Evolutionary conservation across 148 eudicot genomes (phyloP), one percentile per base, ranked within the genome.

Genomic region (Amaranthus hypochondriacus): DNA sequence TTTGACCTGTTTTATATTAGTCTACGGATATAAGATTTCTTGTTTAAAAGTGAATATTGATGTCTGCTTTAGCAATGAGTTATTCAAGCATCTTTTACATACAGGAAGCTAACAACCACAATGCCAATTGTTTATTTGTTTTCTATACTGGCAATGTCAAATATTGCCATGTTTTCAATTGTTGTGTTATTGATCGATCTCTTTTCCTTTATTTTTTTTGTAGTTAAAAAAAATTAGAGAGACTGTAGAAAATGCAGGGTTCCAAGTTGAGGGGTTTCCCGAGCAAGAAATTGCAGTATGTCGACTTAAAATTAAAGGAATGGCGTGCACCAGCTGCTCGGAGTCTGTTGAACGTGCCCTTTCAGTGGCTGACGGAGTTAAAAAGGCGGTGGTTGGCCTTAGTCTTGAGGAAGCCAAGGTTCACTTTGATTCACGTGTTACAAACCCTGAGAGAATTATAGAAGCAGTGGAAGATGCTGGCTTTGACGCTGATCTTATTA

Each of bases 271-370:
- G 68, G 96, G 82, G 56, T 84, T 82, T 76, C 79, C 89, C 49
- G 97, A 87, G 62, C 91, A 92, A 78, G 96, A 89, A 49, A 85
- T 91, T 57, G 92, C 83, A 50, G 90, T 90, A 39, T 90, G 93
- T 78, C 80, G 97, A 68, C 78, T 95, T 55, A 84, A 82, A 85
- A 86, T 95, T 50, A 95, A 90, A 84, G 97, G 97, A 71, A 92
- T 95, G 99, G 84, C 92, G 72, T 95, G 99, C 86, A 95, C 99
- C 50, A 92, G 90, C 85, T 95, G 99, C 81, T 86, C 99, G 10
- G 99, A 92, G 79, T 84, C 99, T 69, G 78, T 80, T 68, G 99
- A 95, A 63, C 91, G 87, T 65, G 96, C 93, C 62, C 90, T 95
- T 72, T 73, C 73, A 65, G 87, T 83, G 83, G 87, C 88, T 55